Evolutionary conservation across 306 rosid genomes (phyloP).

Genomic region (Inga laurina): DNA sequence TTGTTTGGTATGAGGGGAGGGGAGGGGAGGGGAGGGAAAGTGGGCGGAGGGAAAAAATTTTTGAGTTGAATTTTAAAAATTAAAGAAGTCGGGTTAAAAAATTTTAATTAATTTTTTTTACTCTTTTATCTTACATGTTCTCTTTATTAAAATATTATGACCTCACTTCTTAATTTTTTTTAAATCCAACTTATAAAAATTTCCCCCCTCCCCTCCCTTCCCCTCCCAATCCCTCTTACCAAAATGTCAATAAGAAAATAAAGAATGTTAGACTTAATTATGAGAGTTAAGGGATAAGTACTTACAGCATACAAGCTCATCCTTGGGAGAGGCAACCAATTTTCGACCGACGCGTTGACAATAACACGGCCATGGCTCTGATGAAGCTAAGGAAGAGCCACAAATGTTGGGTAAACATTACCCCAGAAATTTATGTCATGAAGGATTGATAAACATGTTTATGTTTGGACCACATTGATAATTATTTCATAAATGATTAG

Average conservation of each 20-base stretch:
- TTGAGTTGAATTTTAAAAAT: too few relatives aligned
- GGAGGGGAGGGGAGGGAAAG: too few relatives aligned
- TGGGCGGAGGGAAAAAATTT: too few relatives aligned
- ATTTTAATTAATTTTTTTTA: too few relatives aligned
- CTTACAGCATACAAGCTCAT: slow-evolving; percentile 92
- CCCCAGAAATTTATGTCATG: slow-evolving; percentile 94
- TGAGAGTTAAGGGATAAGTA: neutral
- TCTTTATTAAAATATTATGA: too few relatives aligned
- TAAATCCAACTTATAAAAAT: too few relatives aligned
- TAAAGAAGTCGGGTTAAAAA: too few relatives aligned
- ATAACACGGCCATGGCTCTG: slow-evolving; percentile 70
- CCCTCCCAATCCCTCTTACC: too few relatives aligned
- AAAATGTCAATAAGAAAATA: neutral
- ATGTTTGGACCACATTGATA: neutral
- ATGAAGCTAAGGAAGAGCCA: slow-evolving; percentile 80
- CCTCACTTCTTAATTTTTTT: too few relatives aligned
- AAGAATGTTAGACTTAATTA: neutral
- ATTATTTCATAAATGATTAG: neutral
- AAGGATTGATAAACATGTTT: neutral
- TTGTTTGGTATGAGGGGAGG: too few relatives aligned
- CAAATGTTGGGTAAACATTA: slow-evolving; percentile 79
- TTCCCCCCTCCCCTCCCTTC: too few relatives aligned
- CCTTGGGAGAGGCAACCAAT: slow-evolving; percentile 86
- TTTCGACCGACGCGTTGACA: slow-evolving; percentile 78
- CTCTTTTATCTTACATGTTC: too few relatives aligned